Conservation (phyloP, 1,284 basidiomycete species). For the Inonotus obliquus region DNA sequence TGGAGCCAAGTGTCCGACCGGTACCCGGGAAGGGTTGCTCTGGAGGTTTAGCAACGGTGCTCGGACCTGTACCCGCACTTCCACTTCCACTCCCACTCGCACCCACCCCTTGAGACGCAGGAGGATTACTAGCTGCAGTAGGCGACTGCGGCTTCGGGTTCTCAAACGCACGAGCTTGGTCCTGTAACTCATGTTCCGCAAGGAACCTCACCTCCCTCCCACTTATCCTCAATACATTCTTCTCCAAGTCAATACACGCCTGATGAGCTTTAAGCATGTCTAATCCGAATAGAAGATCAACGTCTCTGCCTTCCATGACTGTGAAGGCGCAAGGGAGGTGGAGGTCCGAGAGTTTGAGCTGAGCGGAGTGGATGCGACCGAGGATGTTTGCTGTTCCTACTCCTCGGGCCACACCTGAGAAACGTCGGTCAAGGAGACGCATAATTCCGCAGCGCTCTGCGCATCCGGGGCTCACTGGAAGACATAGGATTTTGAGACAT, state of each 20-base stretch:
- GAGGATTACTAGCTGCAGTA: no score
- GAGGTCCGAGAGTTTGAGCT: conserved; percentile 83
- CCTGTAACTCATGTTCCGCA: conserved; percentile 90
- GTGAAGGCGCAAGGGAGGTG: conserved; percentile 91
- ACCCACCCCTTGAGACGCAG: no score
- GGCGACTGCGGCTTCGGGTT: conserved; percentile 26
- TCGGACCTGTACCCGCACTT: background rate
- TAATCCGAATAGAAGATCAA: conserved; percentile 92
- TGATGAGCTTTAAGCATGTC: conserved; percentile 99
- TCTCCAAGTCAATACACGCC: conserved; percentile 89
- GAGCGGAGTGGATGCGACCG: conserved; percentile 91
- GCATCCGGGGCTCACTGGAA: conserved; percentile 86
- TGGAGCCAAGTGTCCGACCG: conserved; percentile 47
- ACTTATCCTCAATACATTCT: conserved; percentile 85
- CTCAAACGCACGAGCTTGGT: conserved; percentile 56
- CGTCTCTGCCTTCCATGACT: conserved; percentile 91
- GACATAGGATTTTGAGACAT: conserved; percentile 10
- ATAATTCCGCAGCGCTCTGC: conserved; percentile 93
- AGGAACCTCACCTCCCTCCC: conserved; percentile 85
- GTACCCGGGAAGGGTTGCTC: conserved; percentile 51
- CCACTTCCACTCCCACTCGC: no score
- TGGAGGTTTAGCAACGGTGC: background rate
- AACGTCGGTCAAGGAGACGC: conserved; percentile 87
- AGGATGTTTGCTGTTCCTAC: conserved; percentile 95
- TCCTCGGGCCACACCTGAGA: conserved; percentile 88